Percentiles rank a stretch among this genome's conserved stretches.
Evolutionary conservation across 768 basidiomycete species (phyloP).

Genomic region (Serendipita sp.): DNA sequence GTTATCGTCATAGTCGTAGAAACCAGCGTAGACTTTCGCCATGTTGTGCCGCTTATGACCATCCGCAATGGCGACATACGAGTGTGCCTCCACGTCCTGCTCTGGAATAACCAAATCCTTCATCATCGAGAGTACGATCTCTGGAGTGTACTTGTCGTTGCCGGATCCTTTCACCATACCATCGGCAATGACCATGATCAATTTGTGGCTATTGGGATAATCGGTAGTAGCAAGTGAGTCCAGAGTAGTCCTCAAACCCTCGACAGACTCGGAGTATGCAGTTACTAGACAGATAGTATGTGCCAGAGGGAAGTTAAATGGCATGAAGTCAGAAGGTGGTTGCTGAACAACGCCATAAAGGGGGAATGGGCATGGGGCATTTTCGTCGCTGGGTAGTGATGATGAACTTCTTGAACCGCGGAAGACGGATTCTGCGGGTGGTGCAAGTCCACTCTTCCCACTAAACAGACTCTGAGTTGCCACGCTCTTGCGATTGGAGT

Average conservation of each 20-base stretch:
- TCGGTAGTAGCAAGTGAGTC: constrained; percentile 97
- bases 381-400: background rate
- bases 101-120: constrained; percentile 71
- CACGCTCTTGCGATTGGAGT: background rate
- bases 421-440: background rate
- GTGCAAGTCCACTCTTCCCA: background rate
- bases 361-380: constrained; percentile 80
- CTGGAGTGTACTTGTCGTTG: constrained; percentile 76
- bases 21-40: constrained; percentile 97
- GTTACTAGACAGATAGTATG: constrained; percentile 95
- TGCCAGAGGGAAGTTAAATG: constrained; percentile 87
- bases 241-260: constrained; percentile 92
- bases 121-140: constrained; percentile 94
- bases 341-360: constrained; percentile 81
- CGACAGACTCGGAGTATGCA: constrained; percentile 92
- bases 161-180: constrained; percentile 97
- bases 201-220: constrained; percentile 94
- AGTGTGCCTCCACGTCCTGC: constrained; percentile 79
- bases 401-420: constrained; percentile 9
- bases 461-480: constrained; percentile 2
- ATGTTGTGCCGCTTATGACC: constrained; percentile 99
- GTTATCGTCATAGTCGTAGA: constrained; percentile 84
- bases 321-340: constrained; percentile 78
- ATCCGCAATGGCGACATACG: constrained; percentile 96
- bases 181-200: constrained; percentile 90